These are phyloP conservation scores for Boeremia lycopersici DNA, from an alignment of 2,329 filamentous ascomycete genomes.

Conservation along the genomic window DNA sequence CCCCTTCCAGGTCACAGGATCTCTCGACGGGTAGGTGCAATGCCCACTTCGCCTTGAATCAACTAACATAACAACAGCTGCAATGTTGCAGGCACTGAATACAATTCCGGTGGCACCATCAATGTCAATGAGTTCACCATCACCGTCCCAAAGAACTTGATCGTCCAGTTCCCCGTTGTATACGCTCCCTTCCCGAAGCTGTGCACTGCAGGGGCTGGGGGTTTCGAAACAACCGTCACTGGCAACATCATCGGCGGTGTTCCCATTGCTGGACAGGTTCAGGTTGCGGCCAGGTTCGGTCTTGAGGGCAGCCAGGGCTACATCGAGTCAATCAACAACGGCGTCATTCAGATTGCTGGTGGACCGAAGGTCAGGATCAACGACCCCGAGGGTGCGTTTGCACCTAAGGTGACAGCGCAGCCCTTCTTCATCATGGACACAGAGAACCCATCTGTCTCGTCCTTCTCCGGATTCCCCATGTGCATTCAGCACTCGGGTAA, in stretches of 20 bases:
- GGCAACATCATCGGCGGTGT: conserved; percentile 49
- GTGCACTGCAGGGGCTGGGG: conserved; percentile 26
- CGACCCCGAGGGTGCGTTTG: conserved; percentile 55
- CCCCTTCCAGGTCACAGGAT: conserved; percentile 36
- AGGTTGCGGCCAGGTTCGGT: conserved; percentile 43
- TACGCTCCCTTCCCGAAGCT: conserved; percentile 51
- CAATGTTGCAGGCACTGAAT: conserved; percentile 25
- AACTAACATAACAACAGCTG: conserved; percentile 23
- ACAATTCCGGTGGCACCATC: conserved; percentile 56
- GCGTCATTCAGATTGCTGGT: conserved; percentile 46
- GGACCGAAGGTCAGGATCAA: conserved; percentile 50
- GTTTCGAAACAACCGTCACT: conserved; percentile 40
- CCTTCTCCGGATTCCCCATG: conserved; percentile 60
- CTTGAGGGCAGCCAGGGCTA: conserved; percentile 47
- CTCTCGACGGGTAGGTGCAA: too few species aligned
- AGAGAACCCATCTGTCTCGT: conserved; percentile 55
- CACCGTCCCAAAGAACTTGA: conserved; percentile 56
- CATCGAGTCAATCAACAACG: conserved; percentile 45
- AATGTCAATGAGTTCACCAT: conserved; percentile 54
- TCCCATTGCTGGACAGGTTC: conserved; percentile 49
- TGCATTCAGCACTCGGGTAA: conserved; percentile 54
- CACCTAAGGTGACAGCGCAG: conserved; percentile 22
- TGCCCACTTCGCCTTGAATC: too few species aligned
- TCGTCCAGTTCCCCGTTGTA: conserved; percentile 56
- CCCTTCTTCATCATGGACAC: conserved; percentile 58